A percentile compares a stretch with the other conserved stretches of the same genome.
phyloP scores from a whole-genome alignment of 2,329 filamentous ascomycete genomes.

The Purpureocillium takamizusanense region DNA sequence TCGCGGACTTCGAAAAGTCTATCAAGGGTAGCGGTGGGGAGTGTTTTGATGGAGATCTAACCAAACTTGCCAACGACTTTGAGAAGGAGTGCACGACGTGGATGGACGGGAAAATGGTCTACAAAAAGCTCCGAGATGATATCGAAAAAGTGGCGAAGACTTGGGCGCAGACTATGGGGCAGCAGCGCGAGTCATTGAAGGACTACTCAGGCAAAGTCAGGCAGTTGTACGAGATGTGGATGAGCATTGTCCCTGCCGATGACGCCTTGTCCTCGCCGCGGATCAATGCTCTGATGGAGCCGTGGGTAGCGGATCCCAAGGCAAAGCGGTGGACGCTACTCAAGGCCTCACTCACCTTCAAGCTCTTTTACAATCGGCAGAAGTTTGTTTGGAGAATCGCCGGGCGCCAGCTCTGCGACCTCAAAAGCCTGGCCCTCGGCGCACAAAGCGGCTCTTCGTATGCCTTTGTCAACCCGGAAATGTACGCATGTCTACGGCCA shows the following conservation, averaged over 20 bases:
- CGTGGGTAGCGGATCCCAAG: conserved; percentile 11
- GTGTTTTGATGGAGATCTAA: conserved; percentile 8
- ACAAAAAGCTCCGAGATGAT: conserved; percentile 22
- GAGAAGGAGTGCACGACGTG: conserved; percentile 18
- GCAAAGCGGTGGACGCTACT: conserved; percentile 37
- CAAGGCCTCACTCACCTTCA: conserved; percentile 41
- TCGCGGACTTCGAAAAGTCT: conserved; percentile 20
- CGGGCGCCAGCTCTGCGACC: conserved; percentile 35
- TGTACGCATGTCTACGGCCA: conserved; percentile 26
- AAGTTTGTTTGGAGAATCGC: conserved; percentile 38
- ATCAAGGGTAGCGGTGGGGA: conserved; percentile 5
- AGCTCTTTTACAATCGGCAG: conserved; percentile 18
- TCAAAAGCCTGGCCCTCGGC: conserved; percentile 29
- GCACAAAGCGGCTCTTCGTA: conserved; percentile 6
- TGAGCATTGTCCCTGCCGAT: conserved; percentile 26
- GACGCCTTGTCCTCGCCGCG: conserved; percentile 10
- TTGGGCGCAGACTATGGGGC: conserved; percentile 23
- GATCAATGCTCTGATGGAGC: conserved; percentile 19
- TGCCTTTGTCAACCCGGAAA: conserved; percentile 23
- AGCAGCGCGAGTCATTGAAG: conserved; percentile 5
- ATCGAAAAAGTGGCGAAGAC: conserved; percentile 16
- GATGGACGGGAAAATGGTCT: conserved; percentile 18
- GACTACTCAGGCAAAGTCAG: conserved; percentile 19
- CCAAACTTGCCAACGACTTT: conserved; percentile 19
- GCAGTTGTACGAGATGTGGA: conserved; percentile 31